These are phyloP conservation scores for Zymoseptoria passerinii DNA, from an alignment of 2,329 filamentous ascomycete genomes.

Conservation along the genomic window DNA sequence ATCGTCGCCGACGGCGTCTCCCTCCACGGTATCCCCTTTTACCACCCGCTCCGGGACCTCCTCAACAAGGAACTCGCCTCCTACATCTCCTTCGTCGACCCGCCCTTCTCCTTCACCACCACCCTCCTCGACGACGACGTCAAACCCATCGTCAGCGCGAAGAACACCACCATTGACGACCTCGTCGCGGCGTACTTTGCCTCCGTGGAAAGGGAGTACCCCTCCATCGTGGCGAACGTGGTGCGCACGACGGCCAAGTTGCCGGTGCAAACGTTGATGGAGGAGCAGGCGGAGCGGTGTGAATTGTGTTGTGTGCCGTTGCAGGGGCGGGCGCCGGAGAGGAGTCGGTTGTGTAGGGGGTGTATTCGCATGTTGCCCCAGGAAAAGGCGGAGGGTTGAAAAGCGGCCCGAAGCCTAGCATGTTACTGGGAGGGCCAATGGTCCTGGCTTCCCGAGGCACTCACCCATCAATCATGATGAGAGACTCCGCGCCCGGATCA, in stretches of 20 bases:
- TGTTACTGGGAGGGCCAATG: too few relatives aligned
- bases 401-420: too few relatives aligned
- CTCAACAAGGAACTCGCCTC: constrained; percentile 69
- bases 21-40: constrained; percentile 52
- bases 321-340: constrained; percentile 24
- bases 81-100: constrained; percentile 45
- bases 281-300: constrained; percentile 41
- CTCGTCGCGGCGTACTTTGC: constrained; percentile 84
- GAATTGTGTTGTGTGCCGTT: constrained; percentile 62
- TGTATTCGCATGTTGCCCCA: constrained; percentile 41
- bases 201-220: constrained; percentile 75
- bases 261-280: constrained; percentile 37
- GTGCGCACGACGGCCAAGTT: constrained; percentile 86
- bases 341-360: constrained; percentile 57
- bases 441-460: too few relatives aligned
- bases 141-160: constrained; percentile 50
- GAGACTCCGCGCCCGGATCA: too few relatives aligned
- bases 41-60: constrained; percentile 77
- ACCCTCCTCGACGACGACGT: constrained; percentile 17
- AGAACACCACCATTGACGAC: constrained; percentile 80
- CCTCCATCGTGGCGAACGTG: constrained; percentile 89
- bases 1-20: constrained; percentile 67
- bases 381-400: constrained; percentile 6
- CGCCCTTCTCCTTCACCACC: constrained; percentile 21
- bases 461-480: too few relatives aligned